Base-by-base conservation (phyloP, 805 yeast species). In the Starmerella stigmatis region DNA sequence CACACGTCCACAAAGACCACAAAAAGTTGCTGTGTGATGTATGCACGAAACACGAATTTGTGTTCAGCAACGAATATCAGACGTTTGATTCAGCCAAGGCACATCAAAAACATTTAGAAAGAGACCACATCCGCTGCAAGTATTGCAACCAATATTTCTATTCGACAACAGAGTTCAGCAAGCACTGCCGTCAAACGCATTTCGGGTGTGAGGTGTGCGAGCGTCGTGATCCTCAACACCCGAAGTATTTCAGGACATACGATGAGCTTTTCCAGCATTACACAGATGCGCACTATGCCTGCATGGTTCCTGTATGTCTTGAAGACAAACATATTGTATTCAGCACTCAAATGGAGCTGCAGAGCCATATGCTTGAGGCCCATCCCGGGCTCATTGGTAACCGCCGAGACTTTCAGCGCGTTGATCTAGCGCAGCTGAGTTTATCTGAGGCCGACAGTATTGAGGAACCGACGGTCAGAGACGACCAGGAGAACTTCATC, bases 291-390 rank as follows among this genome's bases (percentile, higher is more conserved):
- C 99, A 92, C 63, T 85, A 69, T 62, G 76, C 78, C 13, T 92
- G 99, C 65, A 70, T 73, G 26, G 81, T 82, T 16, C 83, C 75
- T 39, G 57, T 73, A 11, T 92, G 99, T 64, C 63, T 88, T 39
- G 97, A 88, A 45, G 78, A 82, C 62, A 83, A 84, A 60, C 89
- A 92, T 64, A 92, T 92, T 19, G 98, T 89, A 1, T 92, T 92
- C 60, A 74, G 79, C 19, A 89, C 86, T 50, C 92, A 83, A 43
- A 63, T 86, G 45, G 96, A 86, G 54, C 68, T 92, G 44, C 80
- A 82, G 44, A 88, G 94, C 1, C 98, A 92, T 63, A 79, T 86
- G 78, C 64, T 86, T 38, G 75, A 77, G 52, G 89, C 81, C 55
- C 99, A 92, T 62, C 77, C 82, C 2, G 73, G 74, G 5, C 53